Evolutionary conservation across 1,284 basidiomycete species (phyloP), one percentile per base, ranked within the genome.

Genomic region (Golubevia sp.): DNA sequence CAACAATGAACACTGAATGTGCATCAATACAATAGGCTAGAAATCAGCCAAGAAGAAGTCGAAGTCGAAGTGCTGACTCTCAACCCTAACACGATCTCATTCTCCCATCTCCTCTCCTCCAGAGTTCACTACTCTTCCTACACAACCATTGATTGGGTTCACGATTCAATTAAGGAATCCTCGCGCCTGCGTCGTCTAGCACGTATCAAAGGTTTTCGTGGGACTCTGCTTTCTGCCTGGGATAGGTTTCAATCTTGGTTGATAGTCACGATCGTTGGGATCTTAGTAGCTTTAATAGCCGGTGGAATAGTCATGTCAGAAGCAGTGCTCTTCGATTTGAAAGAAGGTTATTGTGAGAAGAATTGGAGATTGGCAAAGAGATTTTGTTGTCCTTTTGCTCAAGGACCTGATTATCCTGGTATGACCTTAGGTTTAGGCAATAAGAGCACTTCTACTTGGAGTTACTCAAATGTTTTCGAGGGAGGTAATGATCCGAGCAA

Each of bases 241-340:
- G 96, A 99, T 85, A 90, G 91, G 64, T 88, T 89, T 70, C 87
- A 94, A 64, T 93, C 93, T 7, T 98, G 96, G 95, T 83, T 97
- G 59, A 89, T 96, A 50, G 93, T 96, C 56, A 93, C 92, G 1
- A 87, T 96, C 56, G 82, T 87, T 30, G 76, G 76, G 56, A 60
- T 77, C 51, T 20, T 76, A 56, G 74, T 71, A 21, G 74, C 76
- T 18, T 57, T 77, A 56, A 86, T 92, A 44, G 96, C 96, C 0
- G 97, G 93, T 81, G 84, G 91, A 58, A 92, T 99, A 72, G 89
- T 96, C 49, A 89, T 92, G 27, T 87, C 88, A 62, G 96, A 99
- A 79, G 91, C 93, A 81, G 91, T 90, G 87, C 86, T 98, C n/a
- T 98, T 97, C 77, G 93, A 97, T 82, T 83, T 91, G 70, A 98